Evolutionary conservation across 805 yeast species (phyloP).

Genomic region (Kodamaea fukazawae): DNA sequence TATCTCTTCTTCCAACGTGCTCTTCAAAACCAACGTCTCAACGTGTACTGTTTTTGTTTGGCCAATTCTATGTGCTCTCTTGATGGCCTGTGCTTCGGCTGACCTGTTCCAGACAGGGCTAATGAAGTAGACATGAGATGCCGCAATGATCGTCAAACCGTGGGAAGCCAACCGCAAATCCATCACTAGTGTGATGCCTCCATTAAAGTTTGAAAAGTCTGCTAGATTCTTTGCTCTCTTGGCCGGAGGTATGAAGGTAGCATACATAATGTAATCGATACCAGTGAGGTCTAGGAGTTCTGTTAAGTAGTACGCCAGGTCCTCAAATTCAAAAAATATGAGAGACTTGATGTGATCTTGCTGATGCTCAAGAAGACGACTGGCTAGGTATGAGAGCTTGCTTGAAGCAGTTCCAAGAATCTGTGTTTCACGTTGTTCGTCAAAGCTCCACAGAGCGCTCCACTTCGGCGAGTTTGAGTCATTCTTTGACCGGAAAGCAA

Average conservation of each 20-base stretch:
- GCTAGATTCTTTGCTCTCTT: slow-evolving; percentile 53
- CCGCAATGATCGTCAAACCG: slow-evolving; percentile 65
- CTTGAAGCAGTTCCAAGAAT: slow-evolving; percentile 63
- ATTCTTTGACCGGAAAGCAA: too few relatives aligned
- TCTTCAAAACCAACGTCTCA: slow-evolving; percentile 62
- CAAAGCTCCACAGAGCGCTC: slow-evolving; percentile 4
- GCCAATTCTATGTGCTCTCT: slow-evolving; percentile 76
- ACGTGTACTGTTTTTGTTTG: slow-evolving; percentile 61
- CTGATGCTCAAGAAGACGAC: slow-evolving; percentile 54
- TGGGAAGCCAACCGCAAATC: slow-evolving; percentile 66
- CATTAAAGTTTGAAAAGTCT: slow-evolving; percentile 45
- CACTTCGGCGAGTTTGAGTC: too few relatives aligned
- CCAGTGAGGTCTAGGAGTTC: slow-evolving; percentile 65
- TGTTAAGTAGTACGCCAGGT: slow-evolving; percentile 63
- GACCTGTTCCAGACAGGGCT: slow-evolving; percentile 71
- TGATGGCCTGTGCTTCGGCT: slow-evolving; percentile 72
- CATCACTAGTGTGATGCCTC: slow-evolving; percentile 60
- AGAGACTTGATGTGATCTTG: slow-evolving; percentile 48
- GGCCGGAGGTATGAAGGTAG: slow-evolving; percentile 52
- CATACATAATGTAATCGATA: slow-evolving; percentile 58
- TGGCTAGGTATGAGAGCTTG: slow-evolving; percentile 58
- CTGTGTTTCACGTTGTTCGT: slow-evolving; percentile 27
- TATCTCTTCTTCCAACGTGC: slow-evolving; percentile 69
- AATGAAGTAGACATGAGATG: slow-evolving; percentile 67
- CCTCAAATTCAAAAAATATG: slow-evolving; percentile 70